Evolutionary conservation across 129 eudicot genomes (phyloP), one percentile per base, ranked within the genome.

Genomic region (Dittrichia graveolens): DNA sequence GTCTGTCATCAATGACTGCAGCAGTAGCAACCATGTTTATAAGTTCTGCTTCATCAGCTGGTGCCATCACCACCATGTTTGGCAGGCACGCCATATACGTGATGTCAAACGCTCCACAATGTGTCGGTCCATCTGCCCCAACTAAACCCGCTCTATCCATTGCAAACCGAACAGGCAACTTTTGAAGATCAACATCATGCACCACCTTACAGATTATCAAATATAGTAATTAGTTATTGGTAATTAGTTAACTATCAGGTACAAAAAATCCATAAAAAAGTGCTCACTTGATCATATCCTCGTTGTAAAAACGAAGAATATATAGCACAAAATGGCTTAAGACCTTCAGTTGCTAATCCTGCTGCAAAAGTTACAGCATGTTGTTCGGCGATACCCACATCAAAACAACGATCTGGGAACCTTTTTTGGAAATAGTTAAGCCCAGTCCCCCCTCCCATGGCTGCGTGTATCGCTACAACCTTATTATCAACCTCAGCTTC

Each of bases 391-490:
- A 91, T 87, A 37, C 97, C 97, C 6, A 91, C 97, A 64, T 91
- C 97, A 73, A 91, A 91, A 75, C 97, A 91, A 2, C 95, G 90
- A 16, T 84, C 84, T 0, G 97, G 97, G 66, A 91, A 91, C 46
- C 52, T 71, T 55, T 86, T 84, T 57, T 91, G 95, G 83, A 91
- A 91, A 39, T 80, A 84, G 35, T 91, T 91, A 0, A 91, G 87
- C n/a, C 97, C 97, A 7, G 97, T 88, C 59, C 97, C 97, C 0
- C 97, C 97, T 58, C 97, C 97, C 97, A 91, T 91, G 45, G 97
- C 97, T 16, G 97, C 97, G 63, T 91, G 97, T 40, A 91, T 86
- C 6, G 88, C 95, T 15, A 91, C 95, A 67, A 91, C 72, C 80
- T 72, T 86, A 48, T 72, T 79, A 57, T 91, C 95, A 15, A 45